Evolutionary conservation across 2,329 filamentous ascomycete species (phyloP), one percentile per base, ranked within the genome.

Genomic region (Stemphylium lycopersici): DNA sequence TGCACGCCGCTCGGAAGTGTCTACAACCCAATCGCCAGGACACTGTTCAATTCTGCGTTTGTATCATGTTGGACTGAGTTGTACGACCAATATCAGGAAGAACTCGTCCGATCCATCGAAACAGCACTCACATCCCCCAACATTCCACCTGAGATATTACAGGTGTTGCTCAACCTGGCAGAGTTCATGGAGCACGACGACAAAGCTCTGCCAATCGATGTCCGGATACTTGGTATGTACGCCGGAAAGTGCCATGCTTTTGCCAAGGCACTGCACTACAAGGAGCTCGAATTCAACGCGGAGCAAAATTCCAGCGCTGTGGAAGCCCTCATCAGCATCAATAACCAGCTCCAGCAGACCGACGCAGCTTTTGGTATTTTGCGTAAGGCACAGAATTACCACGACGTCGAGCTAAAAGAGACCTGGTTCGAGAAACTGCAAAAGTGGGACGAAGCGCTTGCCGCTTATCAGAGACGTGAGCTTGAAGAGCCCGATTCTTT

Each of bases 111-210:
- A 48, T 96, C 96, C 20, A 96, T 99, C 47, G 95, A 99, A 74
- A 91, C 90, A 58, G 95, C 96, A 0, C 90, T 99, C 64, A 95
- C 92, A 49, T 98, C 93, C 3, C 90, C 93, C 47, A 93, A 97
- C 65, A 96, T 99, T 11, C 93, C 95, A 0, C 95, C 96, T 0
- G 96, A 99, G 74, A 89, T 99, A 62, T 81, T 99, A 7, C 93
- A 96, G 56, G 89, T 97, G 44, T 81, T 99, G 24, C 85, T 99
- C 43, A 99, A 99, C 69, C 83, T 99, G 45, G 95, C 95, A 18
- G 95, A 99, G 73, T 99, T 99, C 75, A 99, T 99, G 95, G 95
- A 99, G 73, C 95, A 99, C 70, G 96, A 99, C 67, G 95, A 99
- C 74, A 99, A 99, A 76, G 93, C 96, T 12, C 80, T 99, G 47